These are phyloP conservation scores for Aureobasidium melanogenum DNA, from an alignment of 2,329 filamentous ascomycete species.

Conservation along the genomic window DNA sequence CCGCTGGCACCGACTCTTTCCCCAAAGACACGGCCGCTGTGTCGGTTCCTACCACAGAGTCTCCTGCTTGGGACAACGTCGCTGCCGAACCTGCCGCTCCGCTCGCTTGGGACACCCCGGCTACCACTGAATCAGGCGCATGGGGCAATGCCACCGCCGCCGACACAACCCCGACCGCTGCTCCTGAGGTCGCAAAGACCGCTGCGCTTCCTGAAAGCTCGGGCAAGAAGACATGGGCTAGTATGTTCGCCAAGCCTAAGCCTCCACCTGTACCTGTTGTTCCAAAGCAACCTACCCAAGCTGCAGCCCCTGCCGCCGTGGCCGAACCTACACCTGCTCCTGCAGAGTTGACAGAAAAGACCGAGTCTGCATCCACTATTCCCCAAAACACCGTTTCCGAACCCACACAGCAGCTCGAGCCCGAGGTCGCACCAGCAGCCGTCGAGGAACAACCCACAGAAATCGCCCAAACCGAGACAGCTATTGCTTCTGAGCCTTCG, in stretches of 20 bases:
- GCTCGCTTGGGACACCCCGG: conserved; percentile 21
- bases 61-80: conserved; percentile 51
- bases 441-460: conserved; percentile 17
- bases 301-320: conserved; percentile 14
- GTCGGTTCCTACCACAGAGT: conserved; percentile 60
- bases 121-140: conserved; percentile 25
- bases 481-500: conserved; percentile 15
- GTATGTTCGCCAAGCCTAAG: conserved; percentile 41
- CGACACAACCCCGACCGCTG: conserved; percentile 18
- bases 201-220: conserved; percentile 26
- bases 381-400: conserved; percentile 20
- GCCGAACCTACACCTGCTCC: conserved; percentile 13
- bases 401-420: conserved; percentile 14
- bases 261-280: conserved; percentile 38
- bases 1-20: conserved; percentile 50
- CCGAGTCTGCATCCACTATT: conserved; percentile 18
- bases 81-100: conserved; percentile 24
- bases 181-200: conserved; percentile 26
- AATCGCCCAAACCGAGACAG: conserved; percentile 16
- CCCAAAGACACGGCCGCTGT: conserved; percentile 47
- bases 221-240: conserved; percentile 45
- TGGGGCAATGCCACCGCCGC: conserved; percentile 33
- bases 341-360: conserved; percentile 24
- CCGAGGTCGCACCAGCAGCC: conserved; percentile 14
- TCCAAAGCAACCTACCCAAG: conserved; percentile 27